Evolutionary conservation across 2,329 filamentous ascomycete species (phyloP), one percentile per base, ranked within the genome.

Genomic region (Aspergillus quadrilineatus): DNA sequence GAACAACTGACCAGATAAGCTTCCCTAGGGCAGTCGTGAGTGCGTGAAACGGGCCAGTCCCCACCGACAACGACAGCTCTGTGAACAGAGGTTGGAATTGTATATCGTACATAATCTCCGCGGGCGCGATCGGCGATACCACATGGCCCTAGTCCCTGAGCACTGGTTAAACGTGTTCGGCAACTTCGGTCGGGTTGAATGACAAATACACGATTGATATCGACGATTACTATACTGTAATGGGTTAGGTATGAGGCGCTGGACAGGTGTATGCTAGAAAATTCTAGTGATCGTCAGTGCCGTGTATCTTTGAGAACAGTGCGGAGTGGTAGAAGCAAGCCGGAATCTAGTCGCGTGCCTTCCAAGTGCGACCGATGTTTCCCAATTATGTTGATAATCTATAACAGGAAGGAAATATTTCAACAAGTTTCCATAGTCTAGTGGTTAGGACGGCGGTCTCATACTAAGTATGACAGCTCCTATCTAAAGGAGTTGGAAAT

Each of bases 381-480:
- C 3, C 22, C 22, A 4, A 22, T 22, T 22, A 4, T 22, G 22
- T 3, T 22, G 22, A 22, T 22, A 22, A 4, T 3, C 3, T 22
- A 22, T 22, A 22, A 22, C 2, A 4, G 3, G 22, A 4, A 4
- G 3, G 3, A 22, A 4, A 22, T 22, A 22, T n/a, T 12, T 29
- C 42, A 52, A 48, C 47, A 51, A 56, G 55, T 57, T 34, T 57
- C 55, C 55, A 57, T 57, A 53, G 55, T 57, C 44, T 57, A 57
- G 55, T 57, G 55, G 55, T 57, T 50, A 57, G 55, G 44, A 57
- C 55, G 55, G 50, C 55, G 55, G 55, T 57, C 55, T 57, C 55
- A 57, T 57, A 53, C 14, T 37, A 22, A 22, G 44, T 37, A 53
- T 57, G 55, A 57, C 55, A 49, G 22, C 37, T 49, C 55, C 55